phyloP scores from a whole-genome alignment of 2,329 filamentous ascomycete species.

The Daldinia sp. region DNA sequence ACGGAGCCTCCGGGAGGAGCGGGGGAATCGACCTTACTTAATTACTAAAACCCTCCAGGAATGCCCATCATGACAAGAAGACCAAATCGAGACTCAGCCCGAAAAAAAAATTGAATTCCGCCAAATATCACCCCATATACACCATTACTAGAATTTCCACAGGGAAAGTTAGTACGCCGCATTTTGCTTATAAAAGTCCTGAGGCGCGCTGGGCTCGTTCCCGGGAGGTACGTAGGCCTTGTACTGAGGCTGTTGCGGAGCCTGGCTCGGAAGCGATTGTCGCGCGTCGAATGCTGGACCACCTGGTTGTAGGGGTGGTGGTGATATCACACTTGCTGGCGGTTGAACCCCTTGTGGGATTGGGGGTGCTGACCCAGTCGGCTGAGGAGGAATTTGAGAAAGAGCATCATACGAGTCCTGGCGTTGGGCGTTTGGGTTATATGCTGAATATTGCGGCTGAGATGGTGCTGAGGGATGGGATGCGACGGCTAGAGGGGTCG shows the following conservation, averaged over 20 bases:
- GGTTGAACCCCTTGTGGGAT: conserved; percentile 49
- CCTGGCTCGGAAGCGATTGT: conserved; percentile 59
- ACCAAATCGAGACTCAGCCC: neutral
- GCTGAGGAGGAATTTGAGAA: conserved; percentile 44
- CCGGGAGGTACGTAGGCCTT: conserved; percentile 66
- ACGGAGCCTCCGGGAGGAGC: neutral
- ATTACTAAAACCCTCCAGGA: neutral
- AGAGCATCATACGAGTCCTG: conserved; percentile 46
- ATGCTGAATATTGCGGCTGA: conserved; percentile 50
- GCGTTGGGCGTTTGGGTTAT: conserved; percentile 41
- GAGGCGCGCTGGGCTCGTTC: conserved; percentile 58
- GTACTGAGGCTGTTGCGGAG: conserved; percentile 58
- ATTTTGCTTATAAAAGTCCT: conserved; percentile 64
- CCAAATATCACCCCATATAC: neutral
- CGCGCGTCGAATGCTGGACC: conserved; percentile 59
- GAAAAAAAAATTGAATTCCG: neutral
- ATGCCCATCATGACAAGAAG: neutral
- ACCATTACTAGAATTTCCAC: neutral
- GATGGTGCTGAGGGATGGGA: conserved; percentile 36
- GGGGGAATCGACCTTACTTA: conserved; percentile 5
- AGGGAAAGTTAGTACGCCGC: conserved; percentile 39
- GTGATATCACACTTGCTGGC: conserved; percentile 49
- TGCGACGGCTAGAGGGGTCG: conserved; percentile 40
- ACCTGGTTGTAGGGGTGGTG: conserved; percentile 55
- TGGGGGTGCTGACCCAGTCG: conserved; percentile 52